phyloP scores from a whole-genome alignment of 129 eudicot species.

The Chrysanthemum seticuspe region DNA sequence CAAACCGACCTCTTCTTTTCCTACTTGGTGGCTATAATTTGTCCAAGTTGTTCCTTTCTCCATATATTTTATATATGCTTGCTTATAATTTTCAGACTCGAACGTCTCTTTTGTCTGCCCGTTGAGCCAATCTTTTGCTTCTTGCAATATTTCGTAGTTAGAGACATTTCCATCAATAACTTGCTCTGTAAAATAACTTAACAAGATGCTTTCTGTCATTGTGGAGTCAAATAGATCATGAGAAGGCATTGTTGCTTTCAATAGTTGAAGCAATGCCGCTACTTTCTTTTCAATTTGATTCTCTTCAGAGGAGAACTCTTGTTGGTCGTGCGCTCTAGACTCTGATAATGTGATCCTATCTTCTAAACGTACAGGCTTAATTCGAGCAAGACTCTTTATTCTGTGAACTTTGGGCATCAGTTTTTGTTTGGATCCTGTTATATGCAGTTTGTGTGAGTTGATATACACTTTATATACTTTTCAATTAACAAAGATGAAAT shows the following conservation, averaged over 20 bases:
- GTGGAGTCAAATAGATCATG: constrained; percentile 27
- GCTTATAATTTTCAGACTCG: constrained; percentile 51
- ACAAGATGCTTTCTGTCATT: constrained; percentile 39
- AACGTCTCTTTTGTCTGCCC: constrained; percentile 38
- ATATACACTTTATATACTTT: neutral
- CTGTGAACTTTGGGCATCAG: constrained; percentile 43
- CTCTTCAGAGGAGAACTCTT: constrained; percentile 19
- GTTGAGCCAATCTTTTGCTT: constrained; percentile 64
- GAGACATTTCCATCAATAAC: constrained; percentile 22
- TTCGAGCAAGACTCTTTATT: constrained; percentile 37
- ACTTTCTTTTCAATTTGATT: constrained; percentile 33
- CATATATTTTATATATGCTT: constrained; percentile 53
- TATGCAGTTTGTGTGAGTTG: neutral
- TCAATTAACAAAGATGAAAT: neutral
- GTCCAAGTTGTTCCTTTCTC: constrained; percentile 54
- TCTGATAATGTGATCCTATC: constrained; percentile 38
- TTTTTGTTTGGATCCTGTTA: constrained; percentile 49
- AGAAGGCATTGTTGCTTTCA: constrained; percentile 45
- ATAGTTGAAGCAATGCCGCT: constrained; percentile 39
- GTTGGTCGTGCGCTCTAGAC: constrained; percentile 11
- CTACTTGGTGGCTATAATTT: constrained; percentile 34
- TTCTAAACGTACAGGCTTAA: constrained; percentile 66
- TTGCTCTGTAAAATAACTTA: constrained; percentile 55
- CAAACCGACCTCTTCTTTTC: constrained; percentile 40
- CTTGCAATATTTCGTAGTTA: constrained; percentile 31